Base-by-base conservation (phyloP, 441 rosid species). In the Croton setiger region DNA sequence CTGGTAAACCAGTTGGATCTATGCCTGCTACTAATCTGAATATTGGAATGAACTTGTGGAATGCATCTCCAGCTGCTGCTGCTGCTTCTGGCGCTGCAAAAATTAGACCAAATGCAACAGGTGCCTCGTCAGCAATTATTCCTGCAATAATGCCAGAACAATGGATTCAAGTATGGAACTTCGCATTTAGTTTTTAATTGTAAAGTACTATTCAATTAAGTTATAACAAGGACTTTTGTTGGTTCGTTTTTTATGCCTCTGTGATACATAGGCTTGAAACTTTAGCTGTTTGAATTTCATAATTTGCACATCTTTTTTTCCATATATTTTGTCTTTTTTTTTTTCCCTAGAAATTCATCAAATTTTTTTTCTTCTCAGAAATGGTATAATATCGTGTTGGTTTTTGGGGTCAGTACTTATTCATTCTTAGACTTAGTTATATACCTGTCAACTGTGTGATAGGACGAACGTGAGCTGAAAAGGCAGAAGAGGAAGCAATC, bases 401-500 rank as follows among this genome's bases (percentile, higher is more conserved):
- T 67, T 63, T n/a, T 9, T 55, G 13, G 54, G 70, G 4, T 36
- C 36, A 12, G 43, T 60, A 64, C 51, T 45, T 37, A 54, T 17
- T 5, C 1, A 43, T 43, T 20, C 60, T 13, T 54, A 20, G 43
- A 39, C 23, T 11, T 39, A 27, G 69, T 54, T 52, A 6, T 51
- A 67, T 66, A 43, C 4, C 49, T 1, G 10, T 58, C 53, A 41
- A 5, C 63, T 66, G 47, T 77, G 37, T 66, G 72, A 51, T 72
- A 92, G 99, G 97, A 93, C 68, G 97, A 89, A 60, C 86, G 95
- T 61, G 97, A 93, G 75, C 74, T 88, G 66, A 93, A 91, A 83
- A 83, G 92, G 72, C 97, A 91, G 78, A 88, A 81, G 84, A 85
- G 97, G 65, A 96, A 96, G 81, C 93, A 92, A 80, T 96, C 99